phyloP scores from a whole-genome alignment of 441 rosid species.

The Erodium texanum region DNA sequence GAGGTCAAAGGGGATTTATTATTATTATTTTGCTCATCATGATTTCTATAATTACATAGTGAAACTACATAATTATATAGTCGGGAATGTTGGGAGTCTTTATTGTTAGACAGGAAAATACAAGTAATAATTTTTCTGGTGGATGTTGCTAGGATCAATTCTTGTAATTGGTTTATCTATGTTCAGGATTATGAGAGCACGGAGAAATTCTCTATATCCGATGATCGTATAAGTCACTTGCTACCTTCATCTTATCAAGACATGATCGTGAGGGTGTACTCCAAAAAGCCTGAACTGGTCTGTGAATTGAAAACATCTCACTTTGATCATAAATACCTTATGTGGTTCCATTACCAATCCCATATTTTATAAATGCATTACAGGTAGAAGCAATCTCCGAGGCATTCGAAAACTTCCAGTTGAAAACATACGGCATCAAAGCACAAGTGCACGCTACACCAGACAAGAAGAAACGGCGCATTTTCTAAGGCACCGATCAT shows the following conservation, averaged over 20 bases:
- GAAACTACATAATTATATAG: neutral
- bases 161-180: constrained; percentile 3
- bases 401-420: constrained; percentile 87
- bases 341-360: neutral
- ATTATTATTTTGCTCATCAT: too few relatives aligned
- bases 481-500: neutral
- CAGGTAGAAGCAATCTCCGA: constrained; percentile 73
- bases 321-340: neutral
- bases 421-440: constrained; percentile 71
- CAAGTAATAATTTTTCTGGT: neutral
- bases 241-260: constrained; percentile 75
- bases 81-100: neutral
- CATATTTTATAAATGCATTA: neutral
- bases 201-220: constrained; percentile 64
- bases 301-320: constrained; percentile 13
- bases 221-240: constrained; percentile 75
- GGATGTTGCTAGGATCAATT: too few relatives aligned
- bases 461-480: constrained; percentile 69
- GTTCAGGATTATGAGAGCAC: constrained; percentile 70
- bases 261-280: constrained; percentile 83
- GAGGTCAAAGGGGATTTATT: too few relatives aligned
- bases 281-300: constrained; percentile 81
- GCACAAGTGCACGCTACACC: constrained; percentile 88
- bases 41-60: too few relatives aligned
- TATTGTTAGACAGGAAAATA: too few relatives aligned